Base-by-base conservation (phyloP, 345 rosid genomes). In the Pugionium cornutum region DNA sequence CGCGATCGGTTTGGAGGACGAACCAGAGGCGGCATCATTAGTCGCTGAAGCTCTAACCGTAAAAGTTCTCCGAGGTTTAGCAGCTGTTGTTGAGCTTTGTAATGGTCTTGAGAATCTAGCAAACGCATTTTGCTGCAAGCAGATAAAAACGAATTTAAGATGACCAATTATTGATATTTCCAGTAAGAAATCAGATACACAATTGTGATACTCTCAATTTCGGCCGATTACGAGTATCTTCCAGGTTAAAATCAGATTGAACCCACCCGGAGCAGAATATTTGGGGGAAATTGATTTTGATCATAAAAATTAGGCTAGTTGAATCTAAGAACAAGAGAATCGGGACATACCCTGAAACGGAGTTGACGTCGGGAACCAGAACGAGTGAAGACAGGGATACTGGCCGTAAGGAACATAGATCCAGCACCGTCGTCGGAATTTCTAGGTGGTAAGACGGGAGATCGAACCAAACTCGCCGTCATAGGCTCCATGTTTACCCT, bases 1-100 rank as follows among this genome's bases (percentile, higher is more conserved):
- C 6, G 95, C 92, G 70, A 90, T 79, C 3, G 88, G 78, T 30
- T 79, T 70, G 7, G 87, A 78, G 1, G 86, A 75, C 6, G 86
- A 80, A 6, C 72, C 48, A 10, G 92, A 83, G 29, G 83, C 85
- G 0, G 86, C 72, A 59, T 83, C 79, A 2, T 72, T 57, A 6
- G 92, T 80, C 2, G 89, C 86, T 76, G 89, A 83, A 39, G 91
- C 97, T 78, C 75, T 84, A 34, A 82, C 79, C 10, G 66, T 75
- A 46, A 70, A 46, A 40, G 68, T 49, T 82, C 83, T 83, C 73
- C 78, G 68, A 73, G 76, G 56, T 52, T 78, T 79, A 33, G 48
- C 72, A 46, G 43, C 74, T 51, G 40, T 33, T 7, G 34, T 55
- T 57, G 75, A 91, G 55, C 43, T 66, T 61, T 45, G 71, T 37